Evolutionary conservation across 164 flowering plant species (phyloP).

Genomic region (Cinnamomum micranthum): DNA sequence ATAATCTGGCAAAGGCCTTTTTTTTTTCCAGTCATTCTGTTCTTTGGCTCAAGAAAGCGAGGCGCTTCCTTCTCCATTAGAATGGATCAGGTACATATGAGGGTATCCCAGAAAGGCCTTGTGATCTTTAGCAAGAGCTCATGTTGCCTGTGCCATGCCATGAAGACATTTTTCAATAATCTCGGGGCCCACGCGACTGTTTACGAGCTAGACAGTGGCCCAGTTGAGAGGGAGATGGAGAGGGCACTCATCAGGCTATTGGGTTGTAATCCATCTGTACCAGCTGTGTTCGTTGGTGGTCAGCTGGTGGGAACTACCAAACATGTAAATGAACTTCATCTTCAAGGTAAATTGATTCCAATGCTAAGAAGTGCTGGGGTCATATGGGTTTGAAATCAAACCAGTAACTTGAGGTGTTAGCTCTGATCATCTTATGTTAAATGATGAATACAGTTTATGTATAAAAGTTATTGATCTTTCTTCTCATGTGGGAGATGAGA

Average conservation of each 20-base stretch:
- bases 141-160: conserved; percentile 70
- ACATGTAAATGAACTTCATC: conserved; percentile 48
- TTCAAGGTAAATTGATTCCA: conserved; percentile 41
- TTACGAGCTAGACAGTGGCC: conserved; percentile 45
- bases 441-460: background rate
- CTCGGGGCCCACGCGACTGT: conserved; percentile 49
- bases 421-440: conserved; percentile 9
- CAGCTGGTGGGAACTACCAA: conserved; percentile 41
- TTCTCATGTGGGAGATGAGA: no score
- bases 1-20: background rate
- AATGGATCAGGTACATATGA: conserved; percentile 36
- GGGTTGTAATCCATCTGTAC: conserved; percentile 48
- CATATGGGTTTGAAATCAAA: conserved; percentile 36
- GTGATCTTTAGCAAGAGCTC: conserved; percentile 68
- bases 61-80: background rate
- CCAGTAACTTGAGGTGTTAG: no score
- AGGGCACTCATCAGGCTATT: conserved; percentile 35
- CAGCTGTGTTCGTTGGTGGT: conserved; percentile 57
- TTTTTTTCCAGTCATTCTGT: background rate
- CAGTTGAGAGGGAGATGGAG: conserved; percentile 47
- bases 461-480: background rate
- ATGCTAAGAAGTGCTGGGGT: conserved; percentile 55
- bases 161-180: conserved; percentile 43
- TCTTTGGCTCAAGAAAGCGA: background rate
- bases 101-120: conserved; percentile 52